Base-by-base conservation (phyloP, 805 yeast species). In the Candida verbasci region DNA sequence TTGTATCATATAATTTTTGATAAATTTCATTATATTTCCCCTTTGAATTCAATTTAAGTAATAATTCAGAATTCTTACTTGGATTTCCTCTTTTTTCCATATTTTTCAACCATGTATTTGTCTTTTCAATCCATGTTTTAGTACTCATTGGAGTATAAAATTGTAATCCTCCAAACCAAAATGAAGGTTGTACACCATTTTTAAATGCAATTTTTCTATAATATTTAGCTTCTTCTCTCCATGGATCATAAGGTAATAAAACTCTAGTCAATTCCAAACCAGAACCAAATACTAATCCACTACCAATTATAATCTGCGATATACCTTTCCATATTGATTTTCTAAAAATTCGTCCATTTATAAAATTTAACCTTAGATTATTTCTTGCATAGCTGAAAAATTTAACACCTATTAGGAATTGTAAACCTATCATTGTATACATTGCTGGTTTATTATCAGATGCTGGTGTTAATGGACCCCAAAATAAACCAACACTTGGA, bases 381-480 rank as follows among this genome's bases (percentile, higher is more conserved):
- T 18, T 21, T 9, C 41, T 20, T 3, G 53, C 52, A 28, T 43
- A 39, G 22, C 45, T 41, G 27, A 59, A 47, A 4, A 50, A 41
- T 24, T 40, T 43, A 14, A 68, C 31, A 3, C 84, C 85, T n/a
- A 70, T 37, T 1, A 64, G 56, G 16, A 78, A 53, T 50, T 82
- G 89, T 2, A 73, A 39, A 0, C 74, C 76, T 2, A 78, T 65
- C 34, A 80, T 52, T 0, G 74, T 48, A 47, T 71, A 72, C 1
- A 82, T 50, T 1, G 83, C 85, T 3, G 65, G 55, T 22, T 60
- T 52, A 51, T 80, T 76, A 44, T 82, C 89, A 7, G 82, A 70
- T 1, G 88, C 84, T 2, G 91, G 91, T 1, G 78, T 81, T 16
- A 82, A 52, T 0, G 87, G 87, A 1, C 88, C 85, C 80, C 86